Evolutionary conservation across 2,329 filamentous ascomycete species (phyloP).

Genomic region (Alternaria hordeiaustralica): DNA sequence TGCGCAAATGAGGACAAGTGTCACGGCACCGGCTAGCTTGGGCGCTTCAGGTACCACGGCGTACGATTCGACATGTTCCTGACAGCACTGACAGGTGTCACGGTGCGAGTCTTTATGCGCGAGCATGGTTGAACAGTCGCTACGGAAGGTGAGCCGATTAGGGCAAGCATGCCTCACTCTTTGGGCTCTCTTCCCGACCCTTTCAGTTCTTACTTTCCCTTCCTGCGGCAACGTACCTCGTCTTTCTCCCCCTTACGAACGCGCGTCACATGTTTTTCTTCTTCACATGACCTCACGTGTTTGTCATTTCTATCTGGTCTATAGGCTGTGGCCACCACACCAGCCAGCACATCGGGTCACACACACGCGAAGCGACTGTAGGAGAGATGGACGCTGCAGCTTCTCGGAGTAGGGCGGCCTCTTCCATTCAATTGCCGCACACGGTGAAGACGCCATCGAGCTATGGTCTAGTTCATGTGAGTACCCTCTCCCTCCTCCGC

Average conservation of each 20-base stretch:
- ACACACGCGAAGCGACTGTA: not conserved
- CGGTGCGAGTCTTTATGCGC: conserved; percentile 21
- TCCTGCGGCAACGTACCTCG: not conserved
- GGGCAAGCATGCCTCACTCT: not conserved
- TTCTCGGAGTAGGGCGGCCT: not conserved
- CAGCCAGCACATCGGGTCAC: conserved; percentile 4
- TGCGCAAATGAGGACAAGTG: conserved; percentile 13
- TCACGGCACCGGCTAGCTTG: not conserved
- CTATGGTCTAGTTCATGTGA: not conserved
- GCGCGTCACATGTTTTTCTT: not conserved
- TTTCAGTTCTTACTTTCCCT: not conserved
- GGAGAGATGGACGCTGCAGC: not conserved
- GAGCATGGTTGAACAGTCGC: not conserved
- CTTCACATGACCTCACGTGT: not conserved
- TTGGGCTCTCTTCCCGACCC: not conserved
- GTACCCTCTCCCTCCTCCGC: not conserved
- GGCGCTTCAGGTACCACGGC: conserved; percentile 8
- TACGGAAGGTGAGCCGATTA: not conserved
- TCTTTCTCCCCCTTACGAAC: not conserved
- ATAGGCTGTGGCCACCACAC: not conserved
- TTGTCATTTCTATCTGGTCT: not conserved
- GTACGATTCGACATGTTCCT: conserved; percentile 17
- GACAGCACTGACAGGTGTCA: conserved; percentile 35
- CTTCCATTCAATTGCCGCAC: not conserved
- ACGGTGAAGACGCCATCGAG: not conserved